These are phyloP conservation scores for Maudiozyma turicensis DNA, from an alignment of 805 yeast genomes.

Conservation along the genomic window DNA sequence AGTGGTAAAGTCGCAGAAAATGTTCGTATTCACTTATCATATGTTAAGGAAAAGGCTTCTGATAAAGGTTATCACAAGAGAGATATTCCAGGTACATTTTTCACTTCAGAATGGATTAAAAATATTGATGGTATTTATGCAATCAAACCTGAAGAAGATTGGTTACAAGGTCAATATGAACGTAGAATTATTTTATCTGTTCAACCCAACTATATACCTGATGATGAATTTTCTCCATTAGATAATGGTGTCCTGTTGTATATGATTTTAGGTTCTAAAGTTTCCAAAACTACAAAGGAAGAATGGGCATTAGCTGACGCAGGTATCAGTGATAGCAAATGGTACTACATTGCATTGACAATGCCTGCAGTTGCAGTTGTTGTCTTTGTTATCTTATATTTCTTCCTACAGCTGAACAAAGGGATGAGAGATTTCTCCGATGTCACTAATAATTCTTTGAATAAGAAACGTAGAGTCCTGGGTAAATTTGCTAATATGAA, in stretches of 20 bases:
- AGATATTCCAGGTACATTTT: constrained; percentile 41
- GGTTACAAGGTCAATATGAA: constrained; percentile 49
- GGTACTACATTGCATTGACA: constrained; percentile 54
- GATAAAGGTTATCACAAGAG: constrained; percentile 51
- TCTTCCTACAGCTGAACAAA: constrained; percentile 48
- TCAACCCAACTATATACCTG: constrained; percentile 59
- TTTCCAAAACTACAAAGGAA: constrained; percentile 36
- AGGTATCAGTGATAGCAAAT: constrained; percentile 36
- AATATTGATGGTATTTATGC: constrained; percentile 56
- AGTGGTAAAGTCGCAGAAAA: constrained; percentile 40
- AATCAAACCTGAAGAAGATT: constrained; percentile 48
- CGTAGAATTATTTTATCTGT: constrained; percentile 55
- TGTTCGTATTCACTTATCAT: constrained; percentile 59
- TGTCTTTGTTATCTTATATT: constrained; percentile 52
- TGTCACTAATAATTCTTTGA: constrained; percentile 30
- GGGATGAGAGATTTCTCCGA: constrained; percentile 45
- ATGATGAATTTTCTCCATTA: constrained; percentile 54
- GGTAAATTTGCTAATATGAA: constrained; percentile 32
- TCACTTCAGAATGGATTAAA: constrained; percentile 61
- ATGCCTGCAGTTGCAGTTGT: constrained; percentile 59
- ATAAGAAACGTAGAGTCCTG: constrained; percentile 31
- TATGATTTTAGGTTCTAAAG: constrained; percentile 33
- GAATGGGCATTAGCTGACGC: constrained; percentile 35
- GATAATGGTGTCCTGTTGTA: constrained; percentile 44
- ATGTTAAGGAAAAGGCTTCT: constrained; percentile 43